Evolutionary conservation across 371 early-diverging fungal species (phyloP), one percentile per base, ranked within the genome.

Genomic region (Apophysomyces elegans): DNA sequence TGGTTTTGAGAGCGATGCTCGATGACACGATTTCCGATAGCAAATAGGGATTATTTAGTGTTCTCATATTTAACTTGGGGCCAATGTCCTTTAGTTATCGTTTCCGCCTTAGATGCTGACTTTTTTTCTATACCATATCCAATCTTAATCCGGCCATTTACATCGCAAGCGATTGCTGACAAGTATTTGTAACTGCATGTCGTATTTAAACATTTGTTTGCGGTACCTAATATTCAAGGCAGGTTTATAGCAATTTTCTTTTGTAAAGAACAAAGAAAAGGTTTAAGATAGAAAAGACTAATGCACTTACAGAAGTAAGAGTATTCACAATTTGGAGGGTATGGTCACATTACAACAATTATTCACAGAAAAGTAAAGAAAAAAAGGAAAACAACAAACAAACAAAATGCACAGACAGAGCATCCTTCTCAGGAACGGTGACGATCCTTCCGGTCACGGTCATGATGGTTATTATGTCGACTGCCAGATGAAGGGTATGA

Each of bases 371-470:
- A 50, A 21, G 11, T 21, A 45, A 45, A 7, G 21, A 50, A 50
- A 50, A 5, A 21, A 50, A 18, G 21, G 16, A 45, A 13, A 45
- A 45, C 13, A 45, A 7, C 6, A 45, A 13, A 45, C 6, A 45
- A 7, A 16, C 13, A 13, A 12, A 45, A 45, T 5, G 16, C 8
- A 7, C 8, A 7, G 16, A 45, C 32, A 45, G 0, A 45, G 6
- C 6, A 13, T 45, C 54, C 21, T 50, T 21, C 21, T 50, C 54
- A 50, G 21, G 54, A 50, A 7, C 54, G 54, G 21, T 50, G 54
- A 21, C 54, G 54, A 50, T 50, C 54, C 21, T 50, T 50, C 21
- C 54, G 54, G 54, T 50, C 54, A 50, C 54, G 54, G 21, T 50
- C 21, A 50, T n/a, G 54, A 50, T 50, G 54, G 54, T 26, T 50